phyloP scores from a whole-genome alignment of 371 early-diverging fungal genomes.

The Furculomyces boomerangus region DNA sequence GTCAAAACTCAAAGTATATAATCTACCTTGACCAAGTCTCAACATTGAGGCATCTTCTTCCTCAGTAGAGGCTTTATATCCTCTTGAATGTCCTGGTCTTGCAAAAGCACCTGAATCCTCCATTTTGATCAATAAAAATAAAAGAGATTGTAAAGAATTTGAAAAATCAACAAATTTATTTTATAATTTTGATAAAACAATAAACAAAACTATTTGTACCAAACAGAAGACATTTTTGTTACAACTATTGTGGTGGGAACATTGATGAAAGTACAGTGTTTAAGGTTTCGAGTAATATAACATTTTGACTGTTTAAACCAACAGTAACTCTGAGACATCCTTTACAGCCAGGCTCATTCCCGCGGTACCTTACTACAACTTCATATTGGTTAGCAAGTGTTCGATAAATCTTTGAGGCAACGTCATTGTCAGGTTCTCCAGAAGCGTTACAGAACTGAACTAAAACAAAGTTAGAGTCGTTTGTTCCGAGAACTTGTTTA shows the following conservation, averaged over 20 bases:
- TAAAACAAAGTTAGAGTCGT: constrained; percentile 89
- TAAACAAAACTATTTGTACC: no score
- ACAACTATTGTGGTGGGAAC: no score
- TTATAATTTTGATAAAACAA: no score
- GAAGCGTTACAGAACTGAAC: constrained; percentile 45
- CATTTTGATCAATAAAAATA: no score
- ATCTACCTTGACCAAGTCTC: not conserved
- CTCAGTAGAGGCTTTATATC: not conserved
- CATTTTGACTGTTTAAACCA: constrained; percentile 73
- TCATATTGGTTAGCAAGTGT: constrained; percentile 60
- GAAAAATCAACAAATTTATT: no score
- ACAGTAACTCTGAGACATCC: constrained; percentile 88
- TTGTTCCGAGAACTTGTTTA: constrained; percentile 47
- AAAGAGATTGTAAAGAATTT: no score
- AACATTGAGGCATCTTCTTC: not conserved
- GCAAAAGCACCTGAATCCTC: no score
- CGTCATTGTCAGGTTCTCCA: constrained; percentile 45
- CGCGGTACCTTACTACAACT: constrained; percentile 87
- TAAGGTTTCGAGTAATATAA: constrained; percentile 9
- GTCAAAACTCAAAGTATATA: no score
- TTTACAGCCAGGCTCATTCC: constrained; percentile 74
- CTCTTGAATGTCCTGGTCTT: no score
- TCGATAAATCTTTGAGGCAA: constrained; percentile 56
- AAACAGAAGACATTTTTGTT: no score
- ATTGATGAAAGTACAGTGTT: not conserved